A percentile compares a stretch with the other conserved stretches of the same genome.
These are phyloP conservation scores for Periconia sp. DNA, from an alignment of 2,329 filamentous ascomycete genomes.

Conservation along the genomic window DNA sequence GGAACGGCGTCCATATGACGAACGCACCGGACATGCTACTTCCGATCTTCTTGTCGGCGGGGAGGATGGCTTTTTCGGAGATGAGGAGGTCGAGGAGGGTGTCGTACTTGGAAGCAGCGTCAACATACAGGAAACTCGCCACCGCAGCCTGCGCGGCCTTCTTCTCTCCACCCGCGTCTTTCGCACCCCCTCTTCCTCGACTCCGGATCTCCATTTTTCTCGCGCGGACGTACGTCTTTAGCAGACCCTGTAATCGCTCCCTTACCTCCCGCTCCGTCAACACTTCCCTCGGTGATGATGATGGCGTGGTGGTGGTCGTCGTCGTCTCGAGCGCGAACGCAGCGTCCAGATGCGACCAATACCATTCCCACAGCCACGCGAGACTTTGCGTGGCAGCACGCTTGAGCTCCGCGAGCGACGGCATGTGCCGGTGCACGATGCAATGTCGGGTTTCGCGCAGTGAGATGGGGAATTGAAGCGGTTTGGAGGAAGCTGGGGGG, in stretches of 20 bases:
- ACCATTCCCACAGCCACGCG: constrained; percentile 85
- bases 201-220: constrained; percentile 35
- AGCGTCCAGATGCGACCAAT: constrained; percentile 66
- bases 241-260: constrained; percentile 26
- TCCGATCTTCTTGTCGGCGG: constrained; percentile 36
- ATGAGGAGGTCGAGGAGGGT: constrained; percentile 30
- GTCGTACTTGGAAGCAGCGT: constrained; percentile 1
- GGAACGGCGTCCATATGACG: constrained; percentile 47
- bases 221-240: constrained; percentile 38
- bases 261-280: constrained; percentile 11
- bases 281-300: neutral
- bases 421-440: constrained; percentile 85
- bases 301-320: neutral
- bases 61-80: constrained; percentile 40
- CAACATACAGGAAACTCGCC: constrained; percentile 16
- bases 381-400: constrained; percentile 70
- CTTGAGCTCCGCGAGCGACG: constrained; percentile 72
- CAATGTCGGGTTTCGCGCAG: constrained; percentile 91
- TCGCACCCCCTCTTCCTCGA: neutral
- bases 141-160: constrained; percentile 21
- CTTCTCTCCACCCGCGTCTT: constrained; percentile 4
- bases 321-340: constrained; percentile 14
- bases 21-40: constrained; percentile 47
- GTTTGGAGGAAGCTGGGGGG: constrained; percentile 14
- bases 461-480: constrained; percentile 55